phyloP scores from a whole-genome alignment of 2,329 filamentous ascomycete species.

The Hawksworthiomyces lignivorus region DNA sequence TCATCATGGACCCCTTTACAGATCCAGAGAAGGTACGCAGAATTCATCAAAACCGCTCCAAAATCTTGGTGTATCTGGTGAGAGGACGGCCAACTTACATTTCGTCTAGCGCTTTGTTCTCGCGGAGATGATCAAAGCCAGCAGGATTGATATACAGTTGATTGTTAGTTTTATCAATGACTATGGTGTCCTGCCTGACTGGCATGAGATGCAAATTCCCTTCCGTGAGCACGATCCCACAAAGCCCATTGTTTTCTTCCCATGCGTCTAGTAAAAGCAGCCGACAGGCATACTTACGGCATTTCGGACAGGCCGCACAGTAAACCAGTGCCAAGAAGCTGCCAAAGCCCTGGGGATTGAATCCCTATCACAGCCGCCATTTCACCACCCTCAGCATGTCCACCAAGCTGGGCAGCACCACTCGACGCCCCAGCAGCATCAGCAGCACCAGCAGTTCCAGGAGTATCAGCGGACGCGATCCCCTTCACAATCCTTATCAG shows the following conservation, averaged over 20 bases:
- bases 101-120: slow-evolving; percentile 47
- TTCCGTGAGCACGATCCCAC: not conserved
- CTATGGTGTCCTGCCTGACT: slow-evolving; percentile 24
- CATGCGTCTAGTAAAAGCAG: too few species aligned
- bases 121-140: slow-evolving; percentile 51
- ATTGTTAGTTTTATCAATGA: slow-evolving; percentile 40
- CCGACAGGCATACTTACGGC: slow-evolving; percentile 7
- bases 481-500: not conserved
- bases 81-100: too few species aligned
- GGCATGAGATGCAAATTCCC: slow-evolving; percentile 26
- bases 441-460: slow-evolving; percentile 19
- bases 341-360: slow-evolving; percentile 22
- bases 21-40: slow-evolving; percentile 49
- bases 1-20: slow-evolving; percentile 38
- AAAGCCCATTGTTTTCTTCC: not conserved
- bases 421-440: slow-evolving; percentile 5
- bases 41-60: too few species aligned
- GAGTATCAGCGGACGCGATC: slow-evolving; percentile 18
- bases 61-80: too few species aligned
- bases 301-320: slow-evolving; percentile 26
- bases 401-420: too few species aligned
- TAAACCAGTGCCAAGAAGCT: slow-evolving; percentile 26
- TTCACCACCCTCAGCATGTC: not conserved
- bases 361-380: not conserved
- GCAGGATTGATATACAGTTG: slow-evolving; percentile 37